These are phyloP conservation scores for Sanghuangporus sanghuang DNA, from an alignment of 1,284 basidiomycete species.

Conservation along the genomic window DNA sequence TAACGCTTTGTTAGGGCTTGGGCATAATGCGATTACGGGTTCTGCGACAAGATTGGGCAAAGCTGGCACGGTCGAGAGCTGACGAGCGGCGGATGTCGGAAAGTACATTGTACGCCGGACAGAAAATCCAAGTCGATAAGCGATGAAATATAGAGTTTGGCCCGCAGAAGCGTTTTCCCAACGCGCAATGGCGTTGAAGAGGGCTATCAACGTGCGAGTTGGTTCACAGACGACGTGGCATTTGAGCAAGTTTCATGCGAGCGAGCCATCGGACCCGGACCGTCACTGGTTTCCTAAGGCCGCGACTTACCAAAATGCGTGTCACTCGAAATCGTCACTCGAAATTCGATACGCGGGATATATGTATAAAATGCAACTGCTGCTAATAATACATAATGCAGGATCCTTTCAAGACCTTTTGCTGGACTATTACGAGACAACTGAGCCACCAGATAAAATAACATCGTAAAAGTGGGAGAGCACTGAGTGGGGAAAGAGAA, in stretches of 20 bases:
- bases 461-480: neutral
- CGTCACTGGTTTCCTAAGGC: neutral
- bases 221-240: neutral
- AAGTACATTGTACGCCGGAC: slow-evolving; percentile 59
- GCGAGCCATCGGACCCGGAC: neutral
- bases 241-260: slow-evolving; percentile 1
- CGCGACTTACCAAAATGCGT: neutral
- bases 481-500: neutral
- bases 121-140: neutral
- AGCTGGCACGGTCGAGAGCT: slow-evolving; percentile 60
- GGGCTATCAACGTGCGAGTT: neutral
- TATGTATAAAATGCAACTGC: neutral
- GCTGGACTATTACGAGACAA: slow-evolving; percentile 5
- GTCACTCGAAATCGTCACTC: neutral
- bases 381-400: slow-evolving; percentile 12
- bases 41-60: slow-evolving; percentile 59
- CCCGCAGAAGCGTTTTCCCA: neutral
- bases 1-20: slow-evolving; percentile 70
- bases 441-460: neutral
- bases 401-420: neutral
- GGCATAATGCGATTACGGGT: slow-evolving; percentile 50
- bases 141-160: neutral
- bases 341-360: neutral
- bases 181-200: neutral
- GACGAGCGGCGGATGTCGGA: slow-evolving; percentile 70